Evolutionary conservation across 2,329 filamentous ascomycete genomes (phyloP).

Genomic region (Blastomyces percursus): DNA sequence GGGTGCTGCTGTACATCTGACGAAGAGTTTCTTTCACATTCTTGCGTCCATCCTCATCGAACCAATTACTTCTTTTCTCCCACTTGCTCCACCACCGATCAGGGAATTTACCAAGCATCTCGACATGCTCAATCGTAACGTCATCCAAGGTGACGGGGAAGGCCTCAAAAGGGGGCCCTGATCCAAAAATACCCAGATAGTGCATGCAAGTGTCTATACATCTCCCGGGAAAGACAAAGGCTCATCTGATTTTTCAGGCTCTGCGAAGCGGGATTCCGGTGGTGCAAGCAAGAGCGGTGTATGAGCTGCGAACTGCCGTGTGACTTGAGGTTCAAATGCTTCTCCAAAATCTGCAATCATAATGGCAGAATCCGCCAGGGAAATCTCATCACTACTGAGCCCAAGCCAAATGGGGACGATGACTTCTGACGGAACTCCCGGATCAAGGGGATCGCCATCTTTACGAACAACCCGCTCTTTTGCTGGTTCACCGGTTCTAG

Average conservation of each 20-base stretch:
- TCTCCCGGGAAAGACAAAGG: slow-evolving; percentile 21
- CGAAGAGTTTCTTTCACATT: slow-evolving; percentile 7
- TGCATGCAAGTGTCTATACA: slow-evolving; percentile 27
- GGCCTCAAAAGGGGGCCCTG: slow-evolving; percentile 15
- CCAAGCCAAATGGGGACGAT: slow-evolving; percentile 19
- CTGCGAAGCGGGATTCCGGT: slow-evolving; percentile 11
- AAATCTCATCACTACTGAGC: slow-evolving; percentile 17
- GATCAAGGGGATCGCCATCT: slow-evolving; percentile 16
- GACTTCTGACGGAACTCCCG: too few species aligned
- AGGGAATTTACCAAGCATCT: slow-evolving; percentile 19
- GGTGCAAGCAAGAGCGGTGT: slow-evolving; percentile 16
- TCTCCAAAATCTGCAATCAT: slow-evolving; percentile 22
- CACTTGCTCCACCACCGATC: slow-evolving; percentile 16
- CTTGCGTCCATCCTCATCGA: slow-evolving; percentile 11
- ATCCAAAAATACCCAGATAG: slow-evolving; percentile 27
- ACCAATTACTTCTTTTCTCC: slow-evolving; percentile 10
- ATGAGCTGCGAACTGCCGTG: slow-evolving; percentile 13
- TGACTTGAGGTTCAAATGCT: slow-evolving; percentile 15
- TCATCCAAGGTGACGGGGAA: slow-evolving; percentile 9
- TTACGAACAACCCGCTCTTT: slow-evolving; percentile 15
- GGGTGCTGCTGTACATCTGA: slow-evolving; percentile 7
- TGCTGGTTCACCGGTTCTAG: slow-evolving; percentile 11
- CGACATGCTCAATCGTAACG: slow-evolving; percentile 16
- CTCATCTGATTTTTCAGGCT: slow-evolving; percentile 6
- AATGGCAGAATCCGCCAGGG: slow-evolving; percentile 18